Evolutionary conservation across 78 protist species (phyloP), one percentile per base, ranked within the genome.

Genomic region (Polysphondylium violaceum): DNA sequence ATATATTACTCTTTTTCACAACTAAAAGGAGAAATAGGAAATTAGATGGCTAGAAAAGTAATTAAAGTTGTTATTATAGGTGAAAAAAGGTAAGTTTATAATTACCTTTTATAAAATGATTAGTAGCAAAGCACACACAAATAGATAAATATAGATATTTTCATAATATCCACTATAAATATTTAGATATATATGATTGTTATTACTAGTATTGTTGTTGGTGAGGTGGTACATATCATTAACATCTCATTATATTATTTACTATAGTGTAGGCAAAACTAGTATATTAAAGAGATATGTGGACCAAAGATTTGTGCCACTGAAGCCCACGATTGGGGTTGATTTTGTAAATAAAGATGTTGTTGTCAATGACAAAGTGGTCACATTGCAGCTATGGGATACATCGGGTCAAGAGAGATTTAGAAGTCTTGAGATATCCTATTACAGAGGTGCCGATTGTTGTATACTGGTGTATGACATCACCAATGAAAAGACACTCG

Each of bases 401-500:
- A 90, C 94, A 12, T 31, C 63, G 11, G 96, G 96, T n/a, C 96
- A 94, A 53, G 96, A 94, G 64, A 41, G 96, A 23, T 94, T 94
- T 50, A 94, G 81, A 29, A 60, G 81, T 31, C 59, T 94, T 1
- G 96, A 93, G 4, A 69, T 77, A 33, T 51, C 79, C 11, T 90
- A 86, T 74, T 94, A 94, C 69, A 63, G 96, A 55, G 96, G 96
- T 35, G 92, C 96, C 2, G 96, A 94, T 43, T 75, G 88, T 51
- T 94, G 96, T 68, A 72, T 94, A 27, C 74, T 94, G 19, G 96
- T 94, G 44, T 94, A 71, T 58, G 96, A 94, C 38, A 86, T 74
- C 2, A 67, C 77, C 38, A 77, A 76, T 55, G 76, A 77, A 29
- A 63, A 88, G 33, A 53, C 94, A 44, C 47, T 88, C 0, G 58